Conservation (phyloP, 2,329 filamentous ascomycete species). For the Alternaria atra region DNA sequence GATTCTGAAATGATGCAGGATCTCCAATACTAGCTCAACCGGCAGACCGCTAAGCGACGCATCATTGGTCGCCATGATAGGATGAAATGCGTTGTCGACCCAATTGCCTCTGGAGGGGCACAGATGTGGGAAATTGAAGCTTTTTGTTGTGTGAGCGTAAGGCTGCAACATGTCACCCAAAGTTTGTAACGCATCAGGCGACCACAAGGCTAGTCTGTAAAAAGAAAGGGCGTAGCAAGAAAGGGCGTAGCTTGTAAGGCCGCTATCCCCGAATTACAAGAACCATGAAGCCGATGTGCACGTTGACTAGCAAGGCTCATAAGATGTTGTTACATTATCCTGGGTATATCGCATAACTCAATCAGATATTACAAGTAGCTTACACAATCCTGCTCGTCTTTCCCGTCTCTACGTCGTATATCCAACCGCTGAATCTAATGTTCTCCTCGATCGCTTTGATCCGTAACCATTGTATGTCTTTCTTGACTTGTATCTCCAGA, state of each 20-base stretch:
- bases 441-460: constrained; percentile 66
- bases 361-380: neutral
- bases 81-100: no score
- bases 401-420: constrained; percentile 81
- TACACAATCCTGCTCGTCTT: constrained; percentile 62
- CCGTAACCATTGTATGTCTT: constrained; percentile 72
- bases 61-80: neutral
- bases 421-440: constrained; percentile 73
- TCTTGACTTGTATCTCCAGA: constrained; percentile 66
- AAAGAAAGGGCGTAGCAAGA: neutral
- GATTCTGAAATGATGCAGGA: constrained; percentile 21
- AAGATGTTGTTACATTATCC: constrained; percentile 10
- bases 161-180: neutral
- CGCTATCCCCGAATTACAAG: neutral
- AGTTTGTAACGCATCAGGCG: neutral
- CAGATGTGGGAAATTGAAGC: neutral
- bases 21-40: constrained; percentile 35
- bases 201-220: neutral
- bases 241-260: neutral
- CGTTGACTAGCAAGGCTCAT: neutral
- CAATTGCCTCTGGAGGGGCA: neutral
- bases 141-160: neutral
- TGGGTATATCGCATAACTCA: constrained; percentile 15
- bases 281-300: neutral
- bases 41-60: constrained; percentile 24